Base-by-base conservation (phyloP, 306 rosid genomes). In the Pueraria montana region DNA sequence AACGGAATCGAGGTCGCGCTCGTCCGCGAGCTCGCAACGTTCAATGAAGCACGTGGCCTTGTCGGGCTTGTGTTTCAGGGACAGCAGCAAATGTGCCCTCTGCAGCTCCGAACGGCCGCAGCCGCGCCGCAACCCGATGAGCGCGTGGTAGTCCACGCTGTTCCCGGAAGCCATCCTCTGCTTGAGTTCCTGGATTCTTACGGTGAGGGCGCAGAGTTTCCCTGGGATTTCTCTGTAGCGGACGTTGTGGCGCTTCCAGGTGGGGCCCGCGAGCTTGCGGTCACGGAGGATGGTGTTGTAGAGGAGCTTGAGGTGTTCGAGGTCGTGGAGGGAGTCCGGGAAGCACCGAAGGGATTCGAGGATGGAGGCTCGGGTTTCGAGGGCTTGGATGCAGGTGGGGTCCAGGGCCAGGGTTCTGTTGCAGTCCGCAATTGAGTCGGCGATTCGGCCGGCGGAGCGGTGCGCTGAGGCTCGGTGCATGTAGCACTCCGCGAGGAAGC, bases 401-500 rank as follows among this genome's bases (percentile, higher is more conserved):
- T 96, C 91, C 10, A 96, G 85, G 0, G 98, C 86, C 0, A 94
- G 79, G 0, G 99, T 91, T 27, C 89, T 82, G 75, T 96, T 96
- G 24, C 99, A 96, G 61, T 96, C 99, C 0, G 90, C 97, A 13
- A 96, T 92, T 6, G 98, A 77, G 65, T 96, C 98, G 0, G 98
- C 97, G 6, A 96, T 88, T 30, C 99, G 80, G 7, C 97, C 95
- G 0, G 95, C 89, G 0, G 91, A 89, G 2, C 85, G 84, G 78
- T 76, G 88, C 0, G 98, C 97, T 0, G 89, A 42, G 84, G 97
- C 97, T 23, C 98, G 83, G 67, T 91, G 82, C 93, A 92, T 88
- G 68, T 94, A 96, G 74, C 98, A 96, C 77, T 94, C 97, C 0
- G 99, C 98, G 0, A 96, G 87, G 85, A 96, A 96, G n/a, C 94